Percentiles rank a stretch among this genome's conserved stretches.
Evolutionary conservation across 2,329 filamentous ascomycete genomes (phyloP).

Genomic region (Chrysoporthe cubensis): DNA sequence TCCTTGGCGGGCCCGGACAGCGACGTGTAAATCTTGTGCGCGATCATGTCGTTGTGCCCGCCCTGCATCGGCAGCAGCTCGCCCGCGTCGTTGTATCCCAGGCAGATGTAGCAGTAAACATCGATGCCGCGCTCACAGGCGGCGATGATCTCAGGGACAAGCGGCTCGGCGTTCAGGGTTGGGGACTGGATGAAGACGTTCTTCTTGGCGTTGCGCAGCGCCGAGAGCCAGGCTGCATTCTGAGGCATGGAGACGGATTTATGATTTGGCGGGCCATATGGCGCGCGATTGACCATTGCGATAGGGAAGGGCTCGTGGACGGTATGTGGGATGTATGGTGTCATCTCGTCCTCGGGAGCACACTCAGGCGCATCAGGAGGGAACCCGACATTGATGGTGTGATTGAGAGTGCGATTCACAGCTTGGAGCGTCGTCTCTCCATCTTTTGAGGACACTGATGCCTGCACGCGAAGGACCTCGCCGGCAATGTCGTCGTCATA

Average conservation of each 20-base stretch:
- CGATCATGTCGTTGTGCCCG: slow-evolving; percentile 74
- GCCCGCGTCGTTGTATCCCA: slow-evolving; percentile 80
- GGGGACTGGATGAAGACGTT: slow-evolving; percentile 80
- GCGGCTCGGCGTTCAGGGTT: slow-evolving; percentile 72
- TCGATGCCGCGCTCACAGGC: slow-evolving; percentile 70
- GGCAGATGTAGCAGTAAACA: slow-evolving; percentile 72
- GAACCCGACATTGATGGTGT: slow-evolving; percentile 56
- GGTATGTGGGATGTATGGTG: slow-evolving; percentile 64
- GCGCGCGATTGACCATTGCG: slow-evolving; percentile 70
- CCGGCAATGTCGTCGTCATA: slow-evolving; percentile 65
- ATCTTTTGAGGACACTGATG: slow-evolving; percentile 52
- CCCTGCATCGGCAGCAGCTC: slow-evolving; percentile 77
- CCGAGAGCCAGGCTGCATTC: slow-evolving; percentile 74
- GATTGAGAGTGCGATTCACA: slow-evolving; percentile 69
- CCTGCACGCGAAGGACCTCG: slow-evolving; percentile 67
- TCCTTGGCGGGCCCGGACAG: slow-evolving; percentile 54
- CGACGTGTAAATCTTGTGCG: slow-evolving; percentile 59
- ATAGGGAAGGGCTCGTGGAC: slow-evolving; percentile 66
- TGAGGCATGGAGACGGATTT: slow-evolving; percentile 68
- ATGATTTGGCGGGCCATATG: slow-evolving; percentile 67
- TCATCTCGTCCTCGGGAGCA: slow-evolving; percentile 60
- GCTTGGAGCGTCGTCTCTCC: slow-evolving; percentile 61
- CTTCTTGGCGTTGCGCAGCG: slow-evolving; percentile 65
- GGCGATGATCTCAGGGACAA: slow-evolving; percentile 65
- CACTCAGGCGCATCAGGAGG: slow-evolving; percentile 58